Base-by-base conservation (phyloP, 768 basidiomycete genomes). In the Heimioporus sp. region DNA sequence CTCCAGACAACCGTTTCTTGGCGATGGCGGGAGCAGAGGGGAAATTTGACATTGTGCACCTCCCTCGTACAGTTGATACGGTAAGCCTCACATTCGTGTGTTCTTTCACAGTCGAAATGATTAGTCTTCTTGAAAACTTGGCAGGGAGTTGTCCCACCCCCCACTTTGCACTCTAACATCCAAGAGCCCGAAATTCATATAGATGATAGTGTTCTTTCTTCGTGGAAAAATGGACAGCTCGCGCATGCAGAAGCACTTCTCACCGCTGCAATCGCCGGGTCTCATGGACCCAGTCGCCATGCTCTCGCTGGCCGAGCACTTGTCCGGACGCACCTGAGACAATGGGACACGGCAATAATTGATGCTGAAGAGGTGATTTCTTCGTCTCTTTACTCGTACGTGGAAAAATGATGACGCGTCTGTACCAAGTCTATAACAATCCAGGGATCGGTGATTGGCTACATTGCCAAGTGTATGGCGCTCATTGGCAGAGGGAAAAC, bases 331-430 rank as follows among this genome's bases (percentile, higher is more conserved):
- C 58, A 34, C 12, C 28, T 58, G 21, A 1, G 12, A 24, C 19
- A 38, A 2, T 54, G 52, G 58, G 44, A 49, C 5, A 16, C 0
- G 10, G 58, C 55, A 0, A 31, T 51, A 8, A 2, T 2, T 0
- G 49, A 59, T 28, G 58, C 56, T 1, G 17, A 58, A 17, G 8
- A 41, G 42, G 59, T 59, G 7, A 3, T 2, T 24, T 6, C 13
- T 35, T 8, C 2, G 2, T 10, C n/a, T 31, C 24, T 38, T 10
- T 17, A 3, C 30, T 32, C 15, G 4, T 32, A 9, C 12, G 12
- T 28, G 13, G 10, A 12, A 1, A 37, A 2, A n/a, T 39, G n/a
- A 49, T 5, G 3, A 13, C 17, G 2, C 8, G 6, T 13, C 32
- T 5, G n/a, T 3, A 16, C 8, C 51, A 2, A 59, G 56, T 55